phyloP scores from a whole-genome alignment of 441 rosid genomes.

The Brassica balearica region DNA sequence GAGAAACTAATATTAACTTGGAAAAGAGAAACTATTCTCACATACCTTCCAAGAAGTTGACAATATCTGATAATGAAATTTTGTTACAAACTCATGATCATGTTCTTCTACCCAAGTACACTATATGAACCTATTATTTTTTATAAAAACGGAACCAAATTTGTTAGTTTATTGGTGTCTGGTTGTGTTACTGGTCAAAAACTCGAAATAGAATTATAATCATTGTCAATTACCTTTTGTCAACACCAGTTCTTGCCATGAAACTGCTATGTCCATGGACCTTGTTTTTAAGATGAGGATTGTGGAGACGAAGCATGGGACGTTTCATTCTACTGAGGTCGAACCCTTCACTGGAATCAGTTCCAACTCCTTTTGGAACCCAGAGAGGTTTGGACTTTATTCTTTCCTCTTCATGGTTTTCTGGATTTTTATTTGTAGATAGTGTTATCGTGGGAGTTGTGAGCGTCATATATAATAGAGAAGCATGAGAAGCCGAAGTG shows the following conservation, averaged over 20 bases:
- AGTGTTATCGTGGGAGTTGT: no score
- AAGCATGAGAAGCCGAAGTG: no score
- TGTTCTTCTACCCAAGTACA: neutral
- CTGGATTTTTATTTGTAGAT: no score
- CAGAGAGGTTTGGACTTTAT: conserved; percentile 34
- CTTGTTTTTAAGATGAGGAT: conserved; percentile 79
- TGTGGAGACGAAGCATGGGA: conserved; percentile 71
- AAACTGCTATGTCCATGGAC: conserved; percentile 35
- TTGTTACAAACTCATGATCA: neutral
- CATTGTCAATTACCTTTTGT: neutral
- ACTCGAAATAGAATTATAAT: neutral
- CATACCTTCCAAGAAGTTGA: neutral
- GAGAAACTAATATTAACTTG: neutral
- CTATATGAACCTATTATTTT: neutral
- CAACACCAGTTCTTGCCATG: neutral
- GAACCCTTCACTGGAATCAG: conserved; percentile 84
- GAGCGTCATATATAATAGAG: no score
- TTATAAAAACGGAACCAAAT: neutral
- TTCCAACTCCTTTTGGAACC: conserved; percentile 87
- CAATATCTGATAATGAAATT: neutral
- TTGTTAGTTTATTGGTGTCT: neutral
- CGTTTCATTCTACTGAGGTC: conserved; percentile 83
- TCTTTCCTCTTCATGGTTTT: no score
- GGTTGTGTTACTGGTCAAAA: neutral
- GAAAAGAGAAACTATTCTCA: neutral